A percentile compares a stretch with the other conserved stretches of the same genome.
phyloP scores from a whole-genome alignment of 2,329 filamentous ascomycete genomes.

The Thelonectria discophora region DNA sequence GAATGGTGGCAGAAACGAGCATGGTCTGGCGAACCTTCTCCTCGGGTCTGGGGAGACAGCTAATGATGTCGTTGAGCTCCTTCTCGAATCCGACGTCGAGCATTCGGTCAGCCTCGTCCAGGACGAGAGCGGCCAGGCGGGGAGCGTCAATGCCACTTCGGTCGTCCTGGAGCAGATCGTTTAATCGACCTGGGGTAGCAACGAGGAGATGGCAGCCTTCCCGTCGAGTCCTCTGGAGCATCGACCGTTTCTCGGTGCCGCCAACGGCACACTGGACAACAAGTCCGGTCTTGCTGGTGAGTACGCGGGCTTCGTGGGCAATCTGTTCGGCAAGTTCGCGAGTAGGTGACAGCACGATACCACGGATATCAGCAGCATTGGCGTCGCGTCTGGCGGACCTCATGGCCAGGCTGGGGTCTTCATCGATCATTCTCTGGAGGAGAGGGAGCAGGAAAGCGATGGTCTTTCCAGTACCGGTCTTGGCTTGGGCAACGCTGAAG shows the following conservation, averaged over 20 bases:
- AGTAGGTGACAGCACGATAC: slow-evolving; percentile 80
- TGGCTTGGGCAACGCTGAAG: slow-evolving; percentile 85
- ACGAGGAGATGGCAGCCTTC: slow-evolving; percentile 90
- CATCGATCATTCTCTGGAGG: slow-evolving; percentile 77
- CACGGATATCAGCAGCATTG: slow-evolving; percentile 68
- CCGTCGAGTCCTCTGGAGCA: slow-evolving; percentile 72
- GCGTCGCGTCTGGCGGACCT: slow-evolving; percentile 49
- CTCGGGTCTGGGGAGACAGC: slow-evolving; percentile 67
- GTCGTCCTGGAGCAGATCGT: slow-evolving; percentile 79
- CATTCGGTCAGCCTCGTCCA: slow-evolving; percentile 98
- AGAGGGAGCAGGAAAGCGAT: slow-evolving; percentile 90
- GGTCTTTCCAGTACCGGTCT: slow-evolving; percentile 97
- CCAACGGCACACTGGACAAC: slow-evolving; percentile 83
- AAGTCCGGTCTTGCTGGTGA: slow-evolving; percentile 72
- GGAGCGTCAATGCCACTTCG: slow-evolving; percentile 71
- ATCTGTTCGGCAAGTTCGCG: slow-evolving; percentile 85
- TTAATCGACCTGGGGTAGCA: slow-evolving; percentile 87
- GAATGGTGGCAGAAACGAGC: slow-evolving; percentile 94
- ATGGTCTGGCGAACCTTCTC: slow-evolving; percentile 84
- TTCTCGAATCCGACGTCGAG: slow-evolving; percentile 88
- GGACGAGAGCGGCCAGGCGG: slow-evolving; percentile 89
- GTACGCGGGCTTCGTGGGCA: slow-evolving; percentile 76
- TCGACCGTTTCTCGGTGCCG: slow-evolving; percentile 79
- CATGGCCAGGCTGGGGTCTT: slow-evolving; percentile 68
- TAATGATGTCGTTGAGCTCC: slow-evolving; percentile 69